Base-by-base conservation (phyloP, 1,284 basidiomycete species). In the Pholiota adiposa region DNA sequence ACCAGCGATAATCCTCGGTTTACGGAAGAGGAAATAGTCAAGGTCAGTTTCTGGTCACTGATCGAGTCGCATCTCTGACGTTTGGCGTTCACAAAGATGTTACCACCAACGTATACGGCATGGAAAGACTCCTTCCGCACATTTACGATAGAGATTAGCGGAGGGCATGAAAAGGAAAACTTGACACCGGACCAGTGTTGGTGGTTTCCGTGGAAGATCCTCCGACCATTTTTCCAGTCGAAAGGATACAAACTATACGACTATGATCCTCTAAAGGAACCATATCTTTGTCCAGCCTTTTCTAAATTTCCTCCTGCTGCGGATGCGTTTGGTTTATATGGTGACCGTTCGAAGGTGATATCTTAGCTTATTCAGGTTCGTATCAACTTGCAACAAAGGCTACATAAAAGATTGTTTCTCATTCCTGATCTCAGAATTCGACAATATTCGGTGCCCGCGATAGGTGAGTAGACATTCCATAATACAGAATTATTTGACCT, bases 291-390 rank as follows among this genome's bases (percentile, higher is more conserved):
- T n/a, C 23, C 19, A 12, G 14, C 2, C 14, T 14, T n/a, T n/a
- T n/a, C n/a, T 16, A 7, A 16, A 16, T 23, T 23, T 14, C 16
- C 57, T 16, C 57, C 57, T 25, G 57, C 57, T 11, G 14, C 41
- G 2, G 51, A 59, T 18, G 53, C 57, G 0, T 53, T 59, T 59
- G 57, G 50, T 3, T 40, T 59, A 23, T 53, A 59, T 48, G 57
- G 57, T 46, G 57, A 59, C 19, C 38, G 41, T 12, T 6, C n/a
- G 21, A 19, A 27, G 27, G 8, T 14, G 23, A 19, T 53, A 9
- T 44, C 38, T 1, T 3, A 52, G 23, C 33, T 19, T 0, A 23
- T 31, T 54, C 9, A 2, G 41, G 51, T 50, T 23, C 19, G 51
- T 52, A 25, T 43, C 8, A 21, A n/a, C n/a, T n/a, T n/a, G n/a